Evolutionary conservation across 768 basidiomycete species (phyloP).

Genomic region (Kwoniella bestiolae): DNA sequence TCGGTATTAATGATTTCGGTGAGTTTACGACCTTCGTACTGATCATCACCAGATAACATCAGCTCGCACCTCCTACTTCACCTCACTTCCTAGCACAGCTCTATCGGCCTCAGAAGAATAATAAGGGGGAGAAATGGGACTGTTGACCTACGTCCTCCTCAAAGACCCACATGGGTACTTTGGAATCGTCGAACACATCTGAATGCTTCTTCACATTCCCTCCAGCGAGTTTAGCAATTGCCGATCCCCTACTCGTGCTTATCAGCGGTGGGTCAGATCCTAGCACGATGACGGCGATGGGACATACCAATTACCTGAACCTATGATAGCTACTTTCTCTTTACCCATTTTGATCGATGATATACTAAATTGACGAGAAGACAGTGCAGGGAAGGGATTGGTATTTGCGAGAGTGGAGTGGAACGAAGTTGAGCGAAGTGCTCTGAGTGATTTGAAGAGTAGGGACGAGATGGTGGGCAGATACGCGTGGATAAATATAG

Average conservation of each 20-base stretch:
- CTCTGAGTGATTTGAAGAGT: conserved; percentile 9
- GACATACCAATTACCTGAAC: conserved; percentile 57
- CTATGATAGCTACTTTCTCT: conserved; percentile 57
- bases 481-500: background rate
- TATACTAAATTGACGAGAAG: conserved; percentile 1
- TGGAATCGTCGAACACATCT: conserved; percentile 58
- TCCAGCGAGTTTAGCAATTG: conserved; percentile 58
- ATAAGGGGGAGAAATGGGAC: background rate
- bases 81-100: too few species aligned
- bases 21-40: conserved; percentile 56
- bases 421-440: conserved; percentile 8
- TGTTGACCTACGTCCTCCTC: conserved; percentile 58
- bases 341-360: conserved; percentile 35
- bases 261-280: background rate
- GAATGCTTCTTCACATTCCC: conserved; percentile 56
- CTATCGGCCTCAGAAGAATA: background rate
- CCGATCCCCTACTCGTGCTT: conserved; percentile 60
- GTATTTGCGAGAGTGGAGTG: background rate
- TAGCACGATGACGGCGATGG: background rate
- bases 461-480: conserved; percentile 16
- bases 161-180: conserved; percentile 60
- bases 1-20: conserved; percentile 61
- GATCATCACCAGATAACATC: background rate
- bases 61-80: too few species aligned
- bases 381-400: too few species aligned